These are phyloP conservation scores for Hydrangea macrophylla DNA, from an alignment of 148 eudicot genomes.

Conservation along the genomic window DNA sequence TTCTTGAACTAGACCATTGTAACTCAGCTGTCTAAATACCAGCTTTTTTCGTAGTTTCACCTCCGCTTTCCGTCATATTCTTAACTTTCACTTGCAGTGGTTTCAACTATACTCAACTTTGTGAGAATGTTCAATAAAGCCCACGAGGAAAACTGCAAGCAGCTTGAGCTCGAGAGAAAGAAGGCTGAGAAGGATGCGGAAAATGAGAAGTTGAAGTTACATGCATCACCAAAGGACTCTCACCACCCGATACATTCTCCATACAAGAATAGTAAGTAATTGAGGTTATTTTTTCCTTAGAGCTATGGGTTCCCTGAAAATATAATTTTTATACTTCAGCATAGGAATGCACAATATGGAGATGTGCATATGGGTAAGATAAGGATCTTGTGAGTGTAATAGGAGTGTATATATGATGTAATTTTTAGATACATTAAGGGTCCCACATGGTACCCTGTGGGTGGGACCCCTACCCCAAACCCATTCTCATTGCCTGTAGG, in stretches of 20 bases:
- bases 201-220: constrained; percentile 32
- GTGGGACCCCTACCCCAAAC: too few relatives aligned
- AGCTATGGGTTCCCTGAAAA: not conserved
- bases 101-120: constrained; percentile 70
- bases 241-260: constrained; percentile 19
- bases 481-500: too few relatives aligned
- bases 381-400: not conserved
- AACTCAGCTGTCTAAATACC: not conserved
- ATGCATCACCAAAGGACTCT: constrained; percentile 21
- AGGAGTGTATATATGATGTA: not conserved
- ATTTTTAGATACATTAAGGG: too few relatives aligned
- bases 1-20: not conserved
- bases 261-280: constrained; percentile 28
- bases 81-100: constrained; percentile 37
- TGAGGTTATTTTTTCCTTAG: not conserved
- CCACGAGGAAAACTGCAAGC: constrained; percentile 73
- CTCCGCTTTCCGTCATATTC: constrained; percentile 2
- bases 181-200: constrained; percentile 63
- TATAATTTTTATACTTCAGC: not conserved
- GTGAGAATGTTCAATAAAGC: constrained; percentile 66
- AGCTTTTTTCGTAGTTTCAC: constrained; percentile 4
- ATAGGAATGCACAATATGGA: not conserved
- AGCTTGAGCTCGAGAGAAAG: constrained; percentile 65
- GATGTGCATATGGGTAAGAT: not conserved
- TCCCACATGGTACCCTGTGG: too few relatives aligned